phyloP scores from a whole-genome alignment of 2,329 filamentous ascomycete species.

The Hymenoscyphus scutula region DNA sequence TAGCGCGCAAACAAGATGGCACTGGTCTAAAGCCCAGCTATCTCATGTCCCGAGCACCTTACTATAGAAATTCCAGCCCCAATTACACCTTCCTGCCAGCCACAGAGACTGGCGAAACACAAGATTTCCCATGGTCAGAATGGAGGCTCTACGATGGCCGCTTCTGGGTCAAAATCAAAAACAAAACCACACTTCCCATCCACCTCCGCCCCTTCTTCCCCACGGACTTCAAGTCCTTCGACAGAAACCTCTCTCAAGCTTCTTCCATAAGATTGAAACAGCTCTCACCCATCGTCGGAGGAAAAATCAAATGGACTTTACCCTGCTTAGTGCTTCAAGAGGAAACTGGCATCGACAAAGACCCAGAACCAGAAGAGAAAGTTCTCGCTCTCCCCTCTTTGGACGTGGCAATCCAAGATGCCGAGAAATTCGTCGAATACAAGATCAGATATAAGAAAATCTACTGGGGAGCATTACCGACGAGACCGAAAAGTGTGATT shows the following conservation, averaged over 20 bases:
- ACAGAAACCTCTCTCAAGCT: not conserved
- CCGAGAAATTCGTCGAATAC: slow-evolving; percentile 14
- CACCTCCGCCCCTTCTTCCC: slow-evolving; percentile 23
- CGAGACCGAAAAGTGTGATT: not conserved
- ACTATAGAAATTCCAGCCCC: slow-evolving; percentile 45
- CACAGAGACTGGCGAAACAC: not conserved
- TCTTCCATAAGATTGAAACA: not conserved
- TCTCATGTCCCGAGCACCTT: slow-evolving; percentile 30
- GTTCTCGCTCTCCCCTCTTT: slow-evolving; percentile 32
- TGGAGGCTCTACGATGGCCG: slow-evolving; percentile 54
- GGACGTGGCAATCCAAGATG: slow-evolving; percentile 13
- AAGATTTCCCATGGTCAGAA: slow-evolving; percentile 17
- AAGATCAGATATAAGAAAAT: slow-evolving; percentile 34
- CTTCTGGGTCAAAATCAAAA: slow-evolving; percentile 54
- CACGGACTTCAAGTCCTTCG: slow-evolving; percentile 13
- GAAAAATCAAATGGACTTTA: slow-evolving; percentile 30
- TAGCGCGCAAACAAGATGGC: slow-evolving; percentile 16
- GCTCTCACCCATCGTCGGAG: not conserved
- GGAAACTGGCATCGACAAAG: not conserved
- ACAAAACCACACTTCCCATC: slow-evolving; percentile 12
- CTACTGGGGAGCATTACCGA: slow-evolving; percentile 13
- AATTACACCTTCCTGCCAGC: slow-evolving; percentile 35
- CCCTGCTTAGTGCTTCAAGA: slow-evolving; percentile 25
- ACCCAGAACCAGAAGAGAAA: slow-evolving; percentile 14
- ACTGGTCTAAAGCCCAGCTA: slow-evolving; percentile 11